Evolutionary conservation across 140 eudicot genomes (phyloP).

Genomic region (Erigeron philadelphicus): DNA sequence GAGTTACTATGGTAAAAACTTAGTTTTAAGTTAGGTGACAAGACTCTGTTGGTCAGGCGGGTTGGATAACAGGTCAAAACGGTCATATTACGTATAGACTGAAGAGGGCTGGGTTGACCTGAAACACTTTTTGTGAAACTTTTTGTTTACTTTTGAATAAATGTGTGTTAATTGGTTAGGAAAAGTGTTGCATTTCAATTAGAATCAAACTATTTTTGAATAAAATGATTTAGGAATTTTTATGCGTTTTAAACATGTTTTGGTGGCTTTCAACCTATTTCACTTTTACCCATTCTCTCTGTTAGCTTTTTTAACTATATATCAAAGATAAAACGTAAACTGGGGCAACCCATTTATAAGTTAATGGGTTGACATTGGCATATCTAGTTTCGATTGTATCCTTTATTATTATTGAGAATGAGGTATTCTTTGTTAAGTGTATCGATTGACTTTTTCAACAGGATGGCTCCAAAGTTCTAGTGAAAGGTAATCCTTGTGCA

Average conservation of each 20-base stretch:
- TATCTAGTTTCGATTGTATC: neutral
- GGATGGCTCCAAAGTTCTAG: slow-evolving; percentile 88
- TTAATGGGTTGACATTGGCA: slow-evolving; percentile 6
- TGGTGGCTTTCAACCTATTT: neutral
- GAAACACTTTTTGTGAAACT: neutral
- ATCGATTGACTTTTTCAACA: slow-evolving; percentile 27
- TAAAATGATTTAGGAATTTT: too few relatives aligned
- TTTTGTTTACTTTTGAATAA: too few relatives aligned
- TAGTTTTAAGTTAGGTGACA: neutral
- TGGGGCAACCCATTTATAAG: neutral
- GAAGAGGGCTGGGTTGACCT: slow-evolving; percentile 1
- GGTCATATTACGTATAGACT: neutral
- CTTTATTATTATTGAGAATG: neutral
- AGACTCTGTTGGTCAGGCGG: neutral
- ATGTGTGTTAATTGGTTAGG: too few relatives aligned
- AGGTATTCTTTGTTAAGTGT: slow-evolving; percentile 9
- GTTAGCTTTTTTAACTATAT: neutral
- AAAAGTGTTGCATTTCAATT: too few relatives aligned
- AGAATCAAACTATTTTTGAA: too few relatives aligned
- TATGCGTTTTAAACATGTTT: too few relatives aligned
- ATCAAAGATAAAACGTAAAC: neutral
- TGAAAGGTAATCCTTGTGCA: slow-evolving; percentile 72
- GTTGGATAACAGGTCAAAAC: neutral
- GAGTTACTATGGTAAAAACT: slow-evolving; percentile 59
- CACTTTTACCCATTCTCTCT: neutral